Base-by-base conservation (phyloP, 306 rosid genomes). In the Hippophae gyantsensis region DNA sequence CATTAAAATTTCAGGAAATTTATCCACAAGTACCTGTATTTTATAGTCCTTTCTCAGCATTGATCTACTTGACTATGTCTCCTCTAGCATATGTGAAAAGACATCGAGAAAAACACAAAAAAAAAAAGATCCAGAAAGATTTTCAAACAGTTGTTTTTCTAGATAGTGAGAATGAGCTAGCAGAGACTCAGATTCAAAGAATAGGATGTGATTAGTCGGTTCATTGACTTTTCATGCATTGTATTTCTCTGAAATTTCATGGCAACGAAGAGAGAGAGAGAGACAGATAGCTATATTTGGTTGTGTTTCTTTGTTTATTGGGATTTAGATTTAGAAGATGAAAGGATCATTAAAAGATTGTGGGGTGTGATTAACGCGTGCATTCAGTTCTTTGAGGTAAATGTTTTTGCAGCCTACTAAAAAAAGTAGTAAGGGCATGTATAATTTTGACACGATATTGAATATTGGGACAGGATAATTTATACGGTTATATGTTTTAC, bases 211-310 rank as follows among this genome's bases (percentile, higher is more conserved):
- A 69, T 55, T 14, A 7, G 72, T 63, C 60, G 78, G 77, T 64
- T 79, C 76, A 75, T 76, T 85, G 94, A 82, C 96, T 78, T 62
- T 54, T 70, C n/a, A 43, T 44, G 41, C 49, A 66, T 25, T 75
- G 43, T 63, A 48, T 58, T 57, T 56, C 66, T 52, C 38, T 58
- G 74, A 59, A 69, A 52, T 65, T 72, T 62, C 73, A 79, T 55
- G 74, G 69, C 71, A 71, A 58, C 26, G 56, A 23, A 13, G 13
- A 11, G 38, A 49, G 12, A 3, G 53, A 12, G 53, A 56, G 47
- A 65, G 32, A 43, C 6, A 42, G 43, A 13, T 42, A 18, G 23
- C 7, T 56, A 46, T 62, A 73, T 58, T 58, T 55, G 59, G 58
- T 60, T 43, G 11, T 14, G 23, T 43, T 40, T 47, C 9, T 65